phyloP scores from a whole-genome alignment of 2,329 filamentous ascomycete species.

The Botrytis fabae region DNA sequence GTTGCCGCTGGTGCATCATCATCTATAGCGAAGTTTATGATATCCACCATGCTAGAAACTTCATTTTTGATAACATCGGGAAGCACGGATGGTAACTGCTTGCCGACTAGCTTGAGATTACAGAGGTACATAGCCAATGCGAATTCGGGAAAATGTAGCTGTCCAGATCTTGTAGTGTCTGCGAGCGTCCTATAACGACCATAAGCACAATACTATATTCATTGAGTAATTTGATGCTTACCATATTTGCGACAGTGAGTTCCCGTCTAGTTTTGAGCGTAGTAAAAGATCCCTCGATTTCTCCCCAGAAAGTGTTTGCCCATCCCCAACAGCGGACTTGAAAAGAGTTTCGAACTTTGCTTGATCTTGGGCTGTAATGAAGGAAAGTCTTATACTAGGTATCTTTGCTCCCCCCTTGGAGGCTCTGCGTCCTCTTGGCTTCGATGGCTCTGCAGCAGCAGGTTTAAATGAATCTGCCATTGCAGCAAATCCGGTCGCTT shows the following conservation, averaged over 20 bases:
- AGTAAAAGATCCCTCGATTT: slow-evolving; percentile 88
- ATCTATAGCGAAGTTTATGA: slow-evolving; percentile 90
- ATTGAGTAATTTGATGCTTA: slow-evolving; percentile 44
- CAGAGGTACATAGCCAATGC: slow-evolving; percentile 98
- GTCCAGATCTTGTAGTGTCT: slow-evolving; percentile 93
- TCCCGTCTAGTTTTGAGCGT: slow-evolving; percentile 83
- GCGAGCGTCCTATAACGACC: slow-evolving; percentile 69
- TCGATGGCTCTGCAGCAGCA: slow-evolving; percentile 44
- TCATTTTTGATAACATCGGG: slow-evolving; percentile 92
- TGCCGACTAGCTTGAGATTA: slow-evolving; percentile 88
- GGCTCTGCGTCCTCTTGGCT: slow-evolving; percentile 48
- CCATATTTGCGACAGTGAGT: slow-evolving; percentile 92
- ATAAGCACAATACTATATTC: slow-evolving; percentile 29
- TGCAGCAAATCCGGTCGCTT: slow-evolving; percentile 64
- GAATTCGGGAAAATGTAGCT: slow-evolving; percentile 96
- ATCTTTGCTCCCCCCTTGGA: slow-evolving; percentile 70
- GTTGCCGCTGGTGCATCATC: slow-evolving; percentile 64
- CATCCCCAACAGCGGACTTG: slow-evolving; percentile 87
- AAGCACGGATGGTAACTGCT: slow-evolving; percentile 70
- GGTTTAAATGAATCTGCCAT: slow-evolving; percentile 68
- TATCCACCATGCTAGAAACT: slow-evolving; percentile 99
- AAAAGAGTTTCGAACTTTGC: slow-evolving; percentile 97
- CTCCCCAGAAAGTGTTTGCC: slow-evolving; percentile 83
- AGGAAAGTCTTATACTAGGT: slow-evolving; percentile 89
- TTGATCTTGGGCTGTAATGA: slow-evolving; percentile 93